phyloP scores from a whole-genome alignment of 106 monocot genomes.

The Acorus gramineus region DNA sequence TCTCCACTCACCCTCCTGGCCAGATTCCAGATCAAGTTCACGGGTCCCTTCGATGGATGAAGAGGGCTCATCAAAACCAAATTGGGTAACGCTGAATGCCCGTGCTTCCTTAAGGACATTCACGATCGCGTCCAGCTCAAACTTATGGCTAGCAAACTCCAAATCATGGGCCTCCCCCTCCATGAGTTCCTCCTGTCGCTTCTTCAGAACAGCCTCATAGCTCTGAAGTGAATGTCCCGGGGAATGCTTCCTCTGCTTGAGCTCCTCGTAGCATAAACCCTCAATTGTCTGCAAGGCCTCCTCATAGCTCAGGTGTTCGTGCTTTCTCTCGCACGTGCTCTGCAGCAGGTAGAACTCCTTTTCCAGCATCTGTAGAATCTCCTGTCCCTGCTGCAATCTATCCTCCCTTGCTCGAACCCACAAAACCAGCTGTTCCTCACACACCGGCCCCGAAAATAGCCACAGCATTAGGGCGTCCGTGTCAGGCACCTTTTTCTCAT shows the following conservation, averaged over 20 bases:
- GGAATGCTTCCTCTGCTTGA: slow-evolving; percentile 43
- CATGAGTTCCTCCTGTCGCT: slow-evolving; percentile 57
- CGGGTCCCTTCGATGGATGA: slow-evolving; percentile 40
- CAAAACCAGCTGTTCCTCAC: slow-evolving; percentile 33
- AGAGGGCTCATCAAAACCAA: slow-evolving; percentile 52
- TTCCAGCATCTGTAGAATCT: slow-evolving; percentile 51
- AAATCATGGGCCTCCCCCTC: slow-evolving; percentile 40
- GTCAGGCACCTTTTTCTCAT: slow-evolving; percentile 13
- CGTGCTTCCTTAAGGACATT: slow-evolving; percentile 76
- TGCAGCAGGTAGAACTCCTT: slow-evolving; percentile 68
- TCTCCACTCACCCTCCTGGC: slow-evolving; percentile 53
- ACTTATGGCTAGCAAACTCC: slow-evolving; percentile 17
- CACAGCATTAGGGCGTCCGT: slow-evolving; percentile 49
- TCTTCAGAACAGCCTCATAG: slow-evolving; percentile 54
- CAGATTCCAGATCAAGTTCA: slow-evolving; percentile 47
- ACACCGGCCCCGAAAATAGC: slow-evolving; percentile 64
- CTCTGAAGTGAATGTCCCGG: slow-evolving; percentile 23
- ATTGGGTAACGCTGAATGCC: slow-evolving; percentile 38
- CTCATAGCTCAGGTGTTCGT: slow-evolving; percentile 59
- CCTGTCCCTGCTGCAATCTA: slow-evolving; percentile 42
- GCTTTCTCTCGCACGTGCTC: slow-evolving; percentile 62
- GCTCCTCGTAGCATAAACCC: slow-evolving; percentile 49
- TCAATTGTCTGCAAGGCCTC: slow-evolving; percentile 48
- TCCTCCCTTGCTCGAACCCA: slow-evolving; percentile 55
- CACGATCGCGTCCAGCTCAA: slow-evolving; percentile 64